Evolutionary conservation across 2,329 filamentous ascomycete species (phyloP), one percentile per base, ranked within the genome.

Genomic region (Pseudovirgaria hyperparasitica): DNA sequence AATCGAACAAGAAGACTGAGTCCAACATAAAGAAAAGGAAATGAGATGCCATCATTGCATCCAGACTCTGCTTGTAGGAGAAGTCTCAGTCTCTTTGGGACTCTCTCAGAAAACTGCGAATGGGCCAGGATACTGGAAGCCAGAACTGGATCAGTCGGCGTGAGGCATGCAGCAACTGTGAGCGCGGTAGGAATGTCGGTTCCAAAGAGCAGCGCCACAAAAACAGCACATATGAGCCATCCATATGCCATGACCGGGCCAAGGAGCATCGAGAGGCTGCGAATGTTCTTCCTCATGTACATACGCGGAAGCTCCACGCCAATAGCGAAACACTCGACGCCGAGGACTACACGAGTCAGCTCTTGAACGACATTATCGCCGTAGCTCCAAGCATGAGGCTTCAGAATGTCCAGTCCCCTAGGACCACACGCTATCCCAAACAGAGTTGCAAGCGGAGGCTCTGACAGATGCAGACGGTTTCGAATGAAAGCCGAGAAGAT

Each of bases 121-220:
- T 68, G 65, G 2, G 58, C 57, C 9, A 71, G 50, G 2, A 72
- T 65, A 13, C 56, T 62, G 4, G 67, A 62, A 2, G 67, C 63
- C 9, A 71, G 49, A 0, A 72, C 65, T 1, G 67, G 66, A 45
- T 71, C 67, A 0, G 67, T 71, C 2, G 66, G 67, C 0, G 67
- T 67, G 2, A 71, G 51, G 37, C 65, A 70, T 4, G 67, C 67
- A 0, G 60, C 60, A 14, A 71, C 60, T 5, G 65, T 56, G 20
- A 70, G 39, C 1, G 65, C 59, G 1, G 63, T 63, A 0, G 57
- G 41, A 16, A 60, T 37, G 25, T 58, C 51, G 0, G 55, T 61
- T 5, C 56, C 33, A 39, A 72, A 64, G 4, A 70, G 48, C 2
- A 57, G 34, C 19, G 49, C 50, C 11, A 65, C 54, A 33, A 70